phyloP scores from a whole-genome alignment of 1,284 basidiomycete genomes.

The Somion occarium region DNA sequence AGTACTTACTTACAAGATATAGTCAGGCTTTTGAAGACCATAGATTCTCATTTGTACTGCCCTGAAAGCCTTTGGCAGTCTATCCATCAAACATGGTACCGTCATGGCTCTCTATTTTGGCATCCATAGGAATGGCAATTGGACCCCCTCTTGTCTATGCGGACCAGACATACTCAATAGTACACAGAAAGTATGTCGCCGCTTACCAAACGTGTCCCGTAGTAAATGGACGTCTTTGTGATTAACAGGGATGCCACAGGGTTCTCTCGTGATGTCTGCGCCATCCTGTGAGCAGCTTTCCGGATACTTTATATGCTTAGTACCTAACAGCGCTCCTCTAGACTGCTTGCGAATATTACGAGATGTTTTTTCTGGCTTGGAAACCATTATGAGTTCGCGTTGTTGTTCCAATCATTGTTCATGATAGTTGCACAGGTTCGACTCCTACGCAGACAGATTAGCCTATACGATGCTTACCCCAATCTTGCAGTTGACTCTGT shows the following conservation, averaged over 20 bases:
- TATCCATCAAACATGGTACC: too few relatives aligned
- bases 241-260: conserved; percentile 69
- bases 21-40: too few relatives aligned
- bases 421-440: conserved; percentile 79
- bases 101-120: conserved; percentile 50
- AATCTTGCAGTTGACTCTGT: conserved; percentile 54
- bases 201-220: neutral
- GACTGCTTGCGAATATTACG: conserved; percentile 77
- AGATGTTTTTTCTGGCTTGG: conserved; percentile 89
- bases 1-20: too few relatives aligned
- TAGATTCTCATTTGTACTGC: too few relatives aligned
- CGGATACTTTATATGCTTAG: too few relatives aligned
- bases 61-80: too few relatives aligned
- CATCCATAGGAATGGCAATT: conserved; percentile 68
- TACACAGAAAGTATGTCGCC: conserved; percentile 56
- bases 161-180: conserved; percentile 72
- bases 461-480: conserved; percentile 3
- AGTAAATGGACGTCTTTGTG: conserved; percentile 17
- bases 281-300: conserved; percentile 53
- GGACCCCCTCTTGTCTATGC: conserved; percentile 76
- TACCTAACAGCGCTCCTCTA: conserved; percentile 22
- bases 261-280: conserved; percentile 80
- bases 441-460: conserved; percentile 10
- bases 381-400: conserved; percentile 69
- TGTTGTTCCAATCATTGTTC: conserved; percentile 73